Conservation (phyloP, 345 rosid genomes). For the Ricinus communis region DNA sequence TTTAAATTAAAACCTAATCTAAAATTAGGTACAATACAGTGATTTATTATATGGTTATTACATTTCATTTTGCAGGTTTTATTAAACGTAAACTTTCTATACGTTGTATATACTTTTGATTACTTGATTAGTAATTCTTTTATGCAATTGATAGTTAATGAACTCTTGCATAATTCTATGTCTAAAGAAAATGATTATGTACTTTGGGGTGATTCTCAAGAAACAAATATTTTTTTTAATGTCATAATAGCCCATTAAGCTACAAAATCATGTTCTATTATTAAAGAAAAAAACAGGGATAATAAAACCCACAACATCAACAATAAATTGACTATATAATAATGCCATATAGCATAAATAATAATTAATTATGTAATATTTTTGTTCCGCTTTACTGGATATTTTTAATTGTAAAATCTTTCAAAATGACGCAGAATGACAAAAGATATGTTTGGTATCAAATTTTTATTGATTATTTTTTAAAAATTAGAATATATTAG, state of each 20-base stretch:
- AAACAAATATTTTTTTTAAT: background rate
- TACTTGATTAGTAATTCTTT: background rate
- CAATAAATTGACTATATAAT: too few species aligned
- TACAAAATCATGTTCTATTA: slow-evolving; percentile 2
- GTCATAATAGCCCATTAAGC: background rate
- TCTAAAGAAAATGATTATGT: background rate
- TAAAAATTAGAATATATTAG: too few species aligned
- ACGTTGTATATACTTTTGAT: background rate
- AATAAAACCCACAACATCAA: too few species aligned
- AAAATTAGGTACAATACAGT: too few species aligned
- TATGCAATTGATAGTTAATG: slow-evolving; percentile 1
- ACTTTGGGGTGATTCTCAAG: slow-evolving; percentile 6
- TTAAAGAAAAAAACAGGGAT: background rate
- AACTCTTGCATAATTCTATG: background rate
- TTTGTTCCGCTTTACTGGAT: too few species aligned
- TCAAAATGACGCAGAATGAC: too few species aligned
- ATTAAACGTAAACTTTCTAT: too few species aligned
- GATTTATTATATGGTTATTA: background rate
- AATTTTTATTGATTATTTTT: too few species aligned
- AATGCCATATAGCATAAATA: too few species aligned
- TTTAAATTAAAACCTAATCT: background rate
- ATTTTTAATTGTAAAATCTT: too few species aligned
- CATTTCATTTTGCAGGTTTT: background rate
- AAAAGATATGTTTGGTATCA: too few species aligned
- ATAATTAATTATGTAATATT: too few species aligned